These are phyloP conservation scores for Globisporangium spiculum DNA, from an alignment of 352 stramenopile species.

Conservation along the genomic window DNA sequence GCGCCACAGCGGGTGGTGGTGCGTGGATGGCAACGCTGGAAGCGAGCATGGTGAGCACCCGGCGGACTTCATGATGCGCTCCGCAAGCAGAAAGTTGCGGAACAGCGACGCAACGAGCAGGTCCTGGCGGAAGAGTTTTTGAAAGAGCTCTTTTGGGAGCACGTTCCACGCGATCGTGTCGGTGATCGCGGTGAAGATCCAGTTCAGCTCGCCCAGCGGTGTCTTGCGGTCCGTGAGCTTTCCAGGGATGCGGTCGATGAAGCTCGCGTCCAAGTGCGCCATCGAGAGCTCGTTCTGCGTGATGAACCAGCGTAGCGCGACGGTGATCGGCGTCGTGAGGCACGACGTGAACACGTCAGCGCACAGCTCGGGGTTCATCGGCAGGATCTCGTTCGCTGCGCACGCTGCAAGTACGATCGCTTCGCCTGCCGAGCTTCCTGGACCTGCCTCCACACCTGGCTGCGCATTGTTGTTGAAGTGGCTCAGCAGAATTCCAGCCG, in stretches of 20 bases:
- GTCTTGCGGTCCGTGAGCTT: constrained; percentile 94
- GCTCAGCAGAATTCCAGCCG: constrained; percentile 93
- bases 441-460: constrained; percentile 20
- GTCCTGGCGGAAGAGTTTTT: constrained; percentile 99
- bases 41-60: constrained; percentile 89
- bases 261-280: constrained; percentile 77
- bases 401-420: constrained; percentile 97
- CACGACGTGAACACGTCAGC: constrained; percentile 99
- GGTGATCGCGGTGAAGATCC: constrained; percentile 99
- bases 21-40: constrained; percentile 92
- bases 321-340: constrained; percentile 98
- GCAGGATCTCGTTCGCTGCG: constrained; percentile 92
- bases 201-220: constrained; percentile 98
- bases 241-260: constrained; percentile 87
- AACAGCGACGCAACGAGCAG: constrained; percentile 98
- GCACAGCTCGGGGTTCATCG: constrained; percentile 96
- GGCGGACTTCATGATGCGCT: constrained; percentile 94
- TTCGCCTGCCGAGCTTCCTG: constrained; percentile 52
- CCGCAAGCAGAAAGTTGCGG: constrained; percentile 97
- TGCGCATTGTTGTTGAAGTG: constrained; percentile 76
- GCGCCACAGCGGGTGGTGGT: constrained; percentile 97
- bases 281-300: constrained; percentile 90
- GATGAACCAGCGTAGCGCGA: constrained; percentile 98
- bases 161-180: constrained; percentile 99
- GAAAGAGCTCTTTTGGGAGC: constrained; percentile 94